Evolutionary conservation across 352 stramenopile species (phyloP), one percentile per base, ranked within the genome.

Genomic region (Globisporangium iwayamae): DNA sequence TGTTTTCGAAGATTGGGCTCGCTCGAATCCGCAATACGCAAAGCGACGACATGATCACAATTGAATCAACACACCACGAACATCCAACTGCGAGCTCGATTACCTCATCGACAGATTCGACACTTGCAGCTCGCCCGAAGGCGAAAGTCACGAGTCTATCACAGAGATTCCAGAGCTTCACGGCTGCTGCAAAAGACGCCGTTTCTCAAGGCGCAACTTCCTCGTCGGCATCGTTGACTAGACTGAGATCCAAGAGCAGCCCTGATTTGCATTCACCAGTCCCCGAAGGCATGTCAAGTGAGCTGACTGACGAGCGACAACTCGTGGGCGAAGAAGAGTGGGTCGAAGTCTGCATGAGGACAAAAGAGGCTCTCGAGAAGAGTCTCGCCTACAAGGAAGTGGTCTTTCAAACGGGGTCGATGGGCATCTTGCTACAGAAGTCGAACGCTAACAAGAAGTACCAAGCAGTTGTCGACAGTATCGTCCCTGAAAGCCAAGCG

Each of bases 381-480:
- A 87, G 69, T 45, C 54, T 75, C 9, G 66, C 68, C 4, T 76
- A 70, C 66, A 83, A 83, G n/a, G 85, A 91, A 34, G 84, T 96
- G 3, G 71, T 87, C 3, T 83, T 96, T 50, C 73, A 93, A 46
- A 36, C 56, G 25, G 87, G 84, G 1, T 81, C 85, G 11, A 80
- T 94, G 20, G 87, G 87, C 1, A 92, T 96, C 45, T 54, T 93
- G 30, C 89, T 96, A 45, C 83, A 94, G 50, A 88, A 85, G 51
- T 83, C 85, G 13, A 73, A 72, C 43, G 74, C 63, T 2, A 86
- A 79, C 39, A 90, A 85, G 56, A 83, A 76, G 58, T 94, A 82
- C 46, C 74, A 87, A 55, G 83, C 84, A 4, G 73, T 91, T 0
- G 86, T 96, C 6, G 87, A 96, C 60, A 94, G 81, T 36, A 76